Evolutionary conservation across 306 rosid species (phyloP).

Genomic region (Myrica gale): DNA sequence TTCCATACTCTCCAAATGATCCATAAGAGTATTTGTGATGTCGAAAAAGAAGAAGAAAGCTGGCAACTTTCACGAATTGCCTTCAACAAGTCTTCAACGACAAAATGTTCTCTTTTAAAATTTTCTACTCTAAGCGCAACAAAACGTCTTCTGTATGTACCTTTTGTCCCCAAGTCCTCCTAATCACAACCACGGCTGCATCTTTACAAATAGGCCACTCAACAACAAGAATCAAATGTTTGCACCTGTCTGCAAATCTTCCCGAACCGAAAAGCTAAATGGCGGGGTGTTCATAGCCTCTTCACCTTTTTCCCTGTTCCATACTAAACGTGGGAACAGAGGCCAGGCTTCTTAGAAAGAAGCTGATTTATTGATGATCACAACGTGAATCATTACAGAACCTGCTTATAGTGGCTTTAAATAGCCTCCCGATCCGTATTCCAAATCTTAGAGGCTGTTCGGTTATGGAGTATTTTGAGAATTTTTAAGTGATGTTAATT

Average conservation of each 20-base stretch:
- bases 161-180: background rate
- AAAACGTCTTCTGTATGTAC: background rate
- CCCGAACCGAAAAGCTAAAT: background rate
- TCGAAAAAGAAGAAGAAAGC: background rate
- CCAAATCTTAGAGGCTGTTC: constrained; percentile 1
- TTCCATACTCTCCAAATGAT: too few relatives aligned
- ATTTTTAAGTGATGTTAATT: too few relatives aligned
- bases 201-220: background rate
- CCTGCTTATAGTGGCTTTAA: too few relatives aligned
- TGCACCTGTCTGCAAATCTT: background rate
- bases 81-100: background rate
- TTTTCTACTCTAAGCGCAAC: too few relatives aligned
- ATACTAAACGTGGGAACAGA: background rate
- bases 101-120: too few relatives aligned
- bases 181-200: background rate
- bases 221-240: background rate
- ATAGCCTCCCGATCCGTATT: background rate
- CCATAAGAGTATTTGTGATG: too few relatives aligned
- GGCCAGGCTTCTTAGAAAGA: background rate
- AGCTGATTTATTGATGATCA: background rate
- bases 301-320: background rate
- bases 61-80: background rate
- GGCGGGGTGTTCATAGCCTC: background rate
- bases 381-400: background rate
- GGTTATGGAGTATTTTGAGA: too few relatives aligned